Percentiles rank a stretch among this genome's conserved stretches.
phyloP scores from a whole-genome alignment of 225 moss, liverwort and hornwort genomes.

The Physcomitrellopsis africana region DNA sequence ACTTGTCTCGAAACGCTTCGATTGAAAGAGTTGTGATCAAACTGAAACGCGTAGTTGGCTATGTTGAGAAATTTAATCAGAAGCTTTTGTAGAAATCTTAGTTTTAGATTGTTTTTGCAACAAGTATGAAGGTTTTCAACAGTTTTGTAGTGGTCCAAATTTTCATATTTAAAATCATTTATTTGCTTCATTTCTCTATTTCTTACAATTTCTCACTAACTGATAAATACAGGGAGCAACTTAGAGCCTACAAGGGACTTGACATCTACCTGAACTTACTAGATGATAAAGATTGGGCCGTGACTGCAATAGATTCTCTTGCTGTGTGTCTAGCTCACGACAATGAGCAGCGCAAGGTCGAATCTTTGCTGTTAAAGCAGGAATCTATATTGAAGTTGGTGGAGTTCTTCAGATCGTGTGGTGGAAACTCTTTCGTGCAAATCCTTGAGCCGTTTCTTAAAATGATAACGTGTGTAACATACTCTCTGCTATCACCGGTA shows the following conservation, averaged over 20 bases:
- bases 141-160: neutral
- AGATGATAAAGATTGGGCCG: constrained; percentile 85
- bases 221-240: constrained; percentile 65
- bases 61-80: neutral
- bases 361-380: constrained; percentile 75
- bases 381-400: constrained; percentile 90
- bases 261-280: constrained; percentile 89
- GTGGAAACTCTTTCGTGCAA: constrained; percentile 86
- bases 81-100: constrained; percentile 9
- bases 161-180: neutral
- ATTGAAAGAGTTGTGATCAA: neutral
- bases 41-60: neutral
- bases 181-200: constrained; percentile 2
- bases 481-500: neutral
- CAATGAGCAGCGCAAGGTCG: constrained; percentile 94
- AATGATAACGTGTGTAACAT: constrained; percentile 77
- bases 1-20: neutral
- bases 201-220: constrained; percentile 4
- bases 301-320: constrained; percentile 89
- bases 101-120: neutral
- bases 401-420: constrained; percentile 81
- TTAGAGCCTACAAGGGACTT: constrained; percentile 77
- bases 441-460: constrained; percentile 94
- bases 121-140: neutral
- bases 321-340: constrained; percentile 92